Conservation (phyloP, 208 protist genomes). For the Trypanosomatidae sp. region DNA sequence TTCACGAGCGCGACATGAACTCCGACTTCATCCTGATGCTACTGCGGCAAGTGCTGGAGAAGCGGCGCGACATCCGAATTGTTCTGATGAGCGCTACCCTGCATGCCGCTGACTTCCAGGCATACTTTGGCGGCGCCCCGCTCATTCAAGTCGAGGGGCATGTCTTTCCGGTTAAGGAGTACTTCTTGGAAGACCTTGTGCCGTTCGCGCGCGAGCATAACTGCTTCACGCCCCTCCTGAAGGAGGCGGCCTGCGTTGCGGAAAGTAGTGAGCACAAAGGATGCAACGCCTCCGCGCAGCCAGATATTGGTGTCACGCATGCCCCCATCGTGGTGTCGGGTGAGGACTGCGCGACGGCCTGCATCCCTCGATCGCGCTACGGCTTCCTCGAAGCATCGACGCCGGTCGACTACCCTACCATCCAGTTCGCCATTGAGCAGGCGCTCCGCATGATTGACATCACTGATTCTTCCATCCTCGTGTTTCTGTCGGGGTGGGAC, state of each 20-base stretch:
- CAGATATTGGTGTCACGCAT: conserved; percentile 1
- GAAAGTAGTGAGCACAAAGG: background rate
- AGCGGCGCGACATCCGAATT: conserved; percentile 94
- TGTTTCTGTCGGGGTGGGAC: conserved; percentile 94
- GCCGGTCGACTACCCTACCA: conserved; percentile 77
- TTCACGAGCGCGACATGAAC: conserved; percentile 99
- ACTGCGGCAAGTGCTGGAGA: conserved; percentile 84
- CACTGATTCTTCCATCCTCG: conserved; percentile 69
- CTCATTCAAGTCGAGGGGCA: conserved; percentile 88
- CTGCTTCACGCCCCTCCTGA: conserved; percentile 78
- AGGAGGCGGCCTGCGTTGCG: conserved; percentile 37
- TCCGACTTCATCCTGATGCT: conserved; percentile 99
- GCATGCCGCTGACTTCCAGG: conserved; percentile 81
- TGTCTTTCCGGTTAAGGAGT: conserved; percentile 81
- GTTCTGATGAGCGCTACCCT: conserved; percentile 97
- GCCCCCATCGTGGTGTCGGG: background rate
- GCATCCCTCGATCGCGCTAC: conserved; percentile 36
- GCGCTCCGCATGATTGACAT: conserved; percentile 76
- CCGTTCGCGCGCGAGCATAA: conserved; percentile 56
- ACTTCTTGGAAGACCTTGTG: conserved; percentile 84
- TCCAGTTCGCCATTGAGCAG: conserved; percentile 87
- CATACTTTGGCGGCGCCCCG: conserved; percentile 81
- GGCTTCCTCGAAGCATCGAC: conserved; percentile 58
- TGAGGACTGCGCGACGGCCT: background rate
- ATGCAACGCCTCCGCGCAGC: conserved; percentile 6